Evolutionary conservation across 2,329 filamentous ascomycete genomes (phyloP).

Genomic region (Fusarium sp.): DNA sequence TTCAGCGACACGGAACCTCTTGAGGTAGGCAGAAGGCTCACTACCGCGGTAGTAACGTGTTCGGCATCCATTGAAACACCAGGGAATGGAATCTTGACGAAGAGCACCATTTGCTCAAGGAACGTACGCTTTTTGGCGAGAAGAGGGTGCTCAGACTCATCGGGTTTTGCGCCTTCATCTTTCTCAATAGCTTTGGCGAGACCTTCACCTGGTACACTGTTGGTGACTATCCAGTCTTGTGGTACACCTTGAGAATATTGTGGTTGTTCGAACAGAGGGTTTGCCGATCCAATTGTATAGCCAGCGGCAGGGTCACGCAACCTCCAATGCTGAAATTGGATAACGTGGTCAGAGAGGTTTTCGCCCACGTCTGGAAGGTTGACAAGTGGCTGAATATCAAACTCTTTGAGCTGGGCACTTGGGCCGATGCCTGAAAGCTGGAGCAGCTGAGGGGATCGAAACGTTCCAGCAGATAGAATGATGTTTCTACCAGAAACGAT

Average conservation of each 20-base stretch:
- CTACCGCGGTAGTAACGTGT: slow-evolving; percentile 44
- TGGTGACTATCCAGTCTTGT: slow-evolving; percentile 56
- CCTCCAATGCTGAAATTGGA: slow-evolving; percentile 51
- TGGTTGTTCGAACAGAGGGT: slow-evolving; percentile 54
- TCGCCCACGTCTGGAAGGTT: slow-evolving; percentile 66
- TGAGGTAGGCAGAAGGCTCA: slow-evolving; percentile 48
- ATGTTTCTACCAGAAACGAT: slow-evolving; percentile 54
- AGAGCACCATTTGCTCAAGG: slow-evolving; percentile 44
- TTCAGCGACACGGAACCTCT: slow-evolving; percentile 41
- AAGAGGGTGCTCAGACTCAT: slow-evolving; percentile 53
- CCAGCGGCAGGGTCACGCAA: slow-evolving; percentile 54
- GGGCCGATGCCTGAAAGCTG: slow-evolving; percentile 65
- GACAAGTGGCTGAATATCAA: slow-evolving; percentile 56
- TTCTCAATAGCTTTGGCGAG: slow-evolving; percentile 53
- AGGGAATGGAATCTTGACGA: slow-evolving; percentile 46
- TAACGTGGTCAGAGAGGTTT: slow-evolving; percentile 54
- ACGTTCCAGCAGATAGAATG: slow-evolving; percentile 64
- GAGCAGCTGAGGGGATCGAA: slow-evolving; percentile 64
- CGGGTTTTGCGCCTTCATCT: slow-evolving; percentile 53
- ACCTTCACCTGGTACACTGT: slow-evolving; percentile 47
- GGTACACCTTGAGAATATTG: slow-evolving; percentile 57
- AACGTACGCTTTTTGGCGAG: slow-evolving; percentile 48
- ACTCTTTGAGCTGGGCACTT: slow-evolving; percentile 55
- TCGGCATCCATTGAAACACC: slow-evolving; percentile 42
- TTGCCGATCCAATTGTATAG: slow-evolving; percentile 53